Evolutionary conservation across 2,329 filamentous ascomycete genomes (phyloP).

Genomic region (Neofusicoccum laricinum): DNA sequence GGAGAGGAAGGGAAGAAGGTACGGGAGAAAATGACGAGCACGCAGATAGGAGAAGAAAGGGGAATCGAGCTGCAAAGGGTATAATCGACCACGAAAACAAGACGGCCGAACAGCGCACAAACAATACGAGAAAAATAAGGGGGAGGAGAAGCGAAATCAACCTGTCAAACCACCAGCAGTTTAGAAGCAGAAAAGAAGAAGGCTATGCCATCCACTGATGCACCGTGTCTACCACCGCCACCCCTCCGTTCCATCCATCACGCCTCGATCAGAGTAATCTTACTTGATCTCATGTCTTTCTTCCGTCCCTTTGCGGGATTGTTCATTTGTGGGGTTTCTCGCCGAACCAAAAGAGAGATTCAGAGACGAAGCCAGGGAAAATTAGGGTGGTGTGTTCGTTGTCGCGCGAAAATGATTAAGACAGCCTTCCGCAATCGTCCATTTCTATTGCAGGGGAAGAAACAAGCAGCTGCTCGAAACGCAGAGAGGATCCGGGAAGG

Average conservation of each 20-base stretch:
- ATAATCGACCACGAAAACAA: slow-evolving; percentile 3
- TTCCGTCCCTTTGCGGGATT: too few relatives aligned
- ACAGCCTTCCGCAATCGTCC: not conserved
- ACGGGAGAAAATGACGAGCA: not conserved
- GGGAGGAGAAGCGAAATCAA: not conserved
- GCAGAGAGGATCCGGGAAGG: not conserved
- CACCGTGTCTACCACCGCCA: too few relatives aligned
- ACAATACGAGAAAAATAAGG: not conserved
- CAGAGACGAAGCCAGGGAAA: not conserved
- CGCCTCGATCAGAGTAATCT: too few relatives aligned
- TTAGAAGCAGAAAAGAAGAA: too few relatives aligned
- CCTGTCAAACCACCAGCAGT: too few relatives aligned
- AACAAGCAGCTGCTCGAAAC: not conserved
- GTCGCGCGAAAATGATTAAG: not conserved
- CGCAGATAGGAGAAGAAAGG: not conserved
- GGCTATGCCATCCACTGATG: too few relatives aligned
- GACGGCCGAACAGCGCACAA: not conserved
- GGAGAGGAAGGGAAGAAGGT: not conserved
- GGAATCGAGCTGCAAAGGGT: slow-evolving; percentile 3
- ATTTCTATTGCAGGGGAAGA: not conserved
- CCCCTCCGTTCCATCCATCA: too few relatives aligned
- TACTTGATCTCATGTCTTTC: too few relatives aligned
- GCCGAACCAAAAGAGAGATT: not conserved
- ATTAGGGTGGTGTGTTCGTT: not conserved
- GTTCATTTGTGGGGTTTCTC: not conserved